A percentile compares a stretch with the other conserved stretches of the same genome.
Evolutionary conservation across 139 green algal genomes (phyloP).

Genomic region (Pseudopediastrum boryanum): DNA sequence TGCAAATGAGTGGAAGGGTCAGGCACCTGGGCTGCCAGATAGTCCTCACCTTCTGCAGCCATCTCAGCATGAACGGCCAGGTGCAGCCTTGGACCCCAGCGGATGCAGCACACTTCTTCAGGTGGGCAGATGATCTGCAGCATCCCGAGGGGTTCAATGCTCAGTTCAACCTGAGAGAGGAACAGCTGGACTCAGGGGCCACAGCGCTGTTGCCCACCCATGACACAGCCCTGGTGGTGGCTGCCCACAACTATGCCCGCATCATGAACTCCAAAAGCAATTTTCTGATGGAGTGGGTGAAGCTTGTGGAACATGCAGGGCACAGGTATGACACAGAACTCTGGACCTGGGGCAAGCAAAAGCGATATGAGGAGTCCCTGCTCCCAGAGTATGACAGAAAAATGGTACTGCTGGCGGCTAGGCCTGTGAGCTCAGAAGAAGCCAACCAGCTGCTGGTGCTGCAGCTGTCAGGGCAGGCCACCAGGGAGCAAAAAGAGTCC

Average conservation of each 20-base stretch:
- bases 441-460: background rate
- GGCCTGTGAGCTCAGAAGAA: background rate
- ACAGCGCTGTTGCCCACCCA: background rate
- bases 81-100: background rate
- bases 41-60: background rate
- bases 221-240: slow-evolving; percentile 5
- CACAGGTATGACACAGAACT: background rate
- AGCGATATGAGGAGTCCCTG: background rate
- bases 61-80: background rate
- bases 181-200: background rate
- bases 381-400: background rate
- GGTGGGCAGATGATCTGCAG: background rate
- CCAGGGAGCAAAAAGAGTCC: background rate
- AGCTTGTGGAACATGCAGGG: background rate
- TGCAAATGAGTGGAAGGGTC: background rate
- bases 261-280: slow-evolving; percentile 2
- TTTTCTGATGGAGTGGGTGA: slow-evolving; percentile 1
- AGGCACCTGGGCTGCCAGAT: background rate
- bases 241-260: slow-evolving; percentile 5
- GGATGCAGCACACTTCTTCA: background rate
- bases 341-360: background rate
- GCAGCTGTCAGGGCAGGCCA: background rate
- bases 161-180: background rate
- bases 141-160: background rate
- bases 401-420: background rate